Evolutionary conservation across 192 early-diverging fungal species (phyloP).

Genomic region (Radiomyces spectabilis): DNA sequence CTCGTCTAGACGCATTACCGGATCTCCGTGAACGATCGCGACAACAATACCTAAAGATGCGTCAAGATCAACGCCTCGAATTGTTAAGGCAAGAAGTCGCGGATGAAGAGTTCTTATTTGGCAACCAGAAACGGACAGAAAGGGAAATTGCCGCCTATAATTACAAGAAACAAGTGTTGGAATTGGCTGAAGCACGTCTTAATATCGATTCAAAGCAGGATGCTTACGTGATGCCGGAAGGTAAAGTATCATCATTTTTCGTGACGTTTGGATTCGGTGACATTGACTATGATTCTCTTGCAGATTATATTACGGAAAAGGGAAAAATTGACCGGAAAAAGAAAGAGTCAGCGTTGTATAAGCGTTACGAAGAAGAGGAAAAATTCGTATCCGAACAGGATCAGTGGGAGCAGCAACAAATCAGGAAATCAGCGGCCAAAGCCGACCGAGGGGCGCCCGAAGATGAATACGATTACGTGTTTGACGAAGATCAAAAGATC

Average conservation of each 20-base stretch:
- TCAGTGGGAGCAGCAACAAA: constrained; percentile 87
- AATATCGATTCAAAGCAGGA: constrained; percentile 72
- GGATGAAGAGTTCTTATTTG: constrained; percentile 85
- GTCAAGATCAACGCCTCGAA: constrained; percentile 76
- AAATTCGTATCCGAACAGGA: constrained; percentile 83
- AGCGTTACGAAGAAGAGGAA: constrained; percentile 81
- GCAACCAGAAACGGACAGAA: constrained; percentile 62
- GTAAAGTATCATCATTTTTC: constrained; percentile 8
- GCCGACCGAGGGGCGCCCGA: constrained; percentile 37
- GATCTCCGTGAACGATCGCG: constrained; percentile 82
- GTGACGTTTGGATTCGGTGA: no score
- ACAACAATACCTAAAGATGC: constrained; percentile 83
- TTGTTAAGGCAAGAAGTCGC: constrained; percentile 69
- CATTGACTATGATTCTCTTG: neutral
- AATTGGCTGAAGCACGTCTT: constrained; percentile 77
- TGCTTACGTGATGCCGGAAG: constrained; percentile 80
- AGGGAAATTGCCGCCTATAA: constrained; percentile 73
- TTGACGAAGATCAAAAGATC: constrained; percentile 81
- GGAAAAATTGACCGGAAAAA: constrained; percentile 96
- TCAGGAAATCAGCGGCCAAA: constrained; percentile 51
- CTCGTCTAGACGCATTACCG: constrained; percentile 58
- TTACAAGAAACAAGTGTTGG: constrained; percentile 78
- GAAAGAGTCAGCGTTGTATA: constrained; percentile 80
- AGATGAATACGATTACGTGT: constrained; percentile 87
- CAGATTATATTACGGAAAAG: constrained; percentile 96